Base-by-base conservation (phyloP, 2,329 filamentous ascomycete genomes). In the Talaromyces sp. region DNA sequence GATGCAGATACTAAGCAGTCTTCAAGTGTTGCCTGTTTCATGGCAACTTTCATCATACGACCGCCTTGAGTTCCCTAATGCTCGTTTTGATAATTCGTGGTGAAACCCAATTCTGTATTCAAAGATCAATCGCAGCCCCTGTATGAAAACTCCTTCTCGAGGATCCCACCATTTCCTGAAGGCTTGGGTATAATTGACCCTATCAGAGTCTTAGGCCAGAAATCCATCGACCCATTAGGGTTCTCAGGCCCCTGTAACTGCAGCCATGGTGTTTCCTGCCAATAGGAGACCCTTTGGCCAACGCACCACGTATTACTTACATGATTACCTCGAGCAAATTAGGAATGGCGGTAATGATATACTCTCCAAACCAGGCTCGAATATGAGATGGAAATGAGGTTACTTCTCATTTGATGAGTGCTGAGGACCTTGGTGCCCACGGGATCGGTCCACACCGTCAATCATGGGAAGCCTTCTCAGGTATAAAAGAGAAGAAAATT, bases 201-300 rank as follows among this genome's bases (percentile, higher is more conserved):
- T 39, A 37, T 39, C 14, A 56, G n/a, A 24, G n/a, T 37, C 24
- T 31, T 37, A 6, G 19, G 22, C 33, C 0, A 56, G 33, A 56
- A 39, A 39, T 56, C 19, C 19, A 56, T 56, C 31, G 10, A 56
- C 52, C n/a, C 33, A 37, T 56, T 39, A 39, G 33, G 31, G 52
- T 35, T 35, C 37, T 54, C 56, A 62, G 61, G 69, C 71, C 75
- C 75, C 66, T 76, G 78, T 76, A 71, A 70, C 67, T 79, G 77
- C 74, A 75, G 71, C 73, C 79, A 77, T 71, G 78, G 78, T 68
- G 65, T 73, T 70, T 76, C 76, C 66, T 79, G 77, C 76, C 72
- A 75, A 56, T 56, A 35, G 70, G 78, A 77, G 74, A 13, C 77
- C 77, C 69, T 71, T 76, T 69, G 77, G 77, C 70, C 64, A 69